Evolutionary conservation across 2,329 filamentous ascomycete species (phyloP), one percentile per base, ranked within the genome.

Genomic region (Paecilomyces fulvus): DNA sequence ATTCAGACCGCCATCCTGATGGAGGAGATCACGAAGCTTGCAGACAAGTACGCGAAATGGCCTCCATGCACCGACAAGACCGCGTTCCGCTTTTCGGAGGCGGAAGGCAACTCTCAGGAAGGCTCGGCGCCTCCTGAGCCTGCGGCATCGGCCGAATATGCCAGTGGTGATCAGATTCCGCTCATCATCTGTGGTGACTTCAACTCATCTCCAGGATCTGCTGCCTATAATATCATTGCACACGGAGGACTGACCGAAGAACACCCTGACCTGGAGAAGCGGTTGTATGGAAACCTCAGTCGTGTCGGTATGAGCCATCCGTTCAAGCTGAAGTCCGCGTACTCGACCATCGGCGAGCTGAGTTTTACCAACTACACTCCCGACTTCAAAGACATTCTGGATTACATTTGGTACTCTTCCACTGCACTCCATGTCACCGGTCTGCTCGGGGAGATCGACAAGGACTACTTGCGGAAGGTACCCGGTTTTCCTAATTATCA

Each of bases 351-450:
- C 54, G 88, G 91, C 57, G 90, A 96, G 70, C 77, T 97, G 64
- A 85, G 85, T 3, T 99, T 96, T 72, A 99, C 94, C 51, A 99
- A 99, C 74, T 99, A 97, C 74, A 95, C 91, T 12, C 92, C 94
- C 1, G 85, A 85, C n/a, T 99, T 96, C 75, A 83, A 84, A 53
- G 92, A 91, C 60, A 89, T 95, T 56, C 88, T 99, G 63, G 94
- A 99, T 71, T 96, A 97, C 73, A 90, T 99, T 66, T 97, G 92
- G 91, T 99, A 95, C 75, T 92, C 91, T 56, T 92, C 90, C 57
- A 96, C 94, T 72, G 85, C 88, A 21, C 79, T 96, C 49, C 89
- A 94, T 68, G 88, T 95, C 23, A 86, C 90, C 17, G 88, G 88
- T 54, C 75, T 96, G 54, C 84, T 96, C 3, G 92, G 92, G 30